Evolutionary conservation across 495 filamentous ascomycete species (phyloP).

Genomic region (Articulospora tetracladia): DNA sequence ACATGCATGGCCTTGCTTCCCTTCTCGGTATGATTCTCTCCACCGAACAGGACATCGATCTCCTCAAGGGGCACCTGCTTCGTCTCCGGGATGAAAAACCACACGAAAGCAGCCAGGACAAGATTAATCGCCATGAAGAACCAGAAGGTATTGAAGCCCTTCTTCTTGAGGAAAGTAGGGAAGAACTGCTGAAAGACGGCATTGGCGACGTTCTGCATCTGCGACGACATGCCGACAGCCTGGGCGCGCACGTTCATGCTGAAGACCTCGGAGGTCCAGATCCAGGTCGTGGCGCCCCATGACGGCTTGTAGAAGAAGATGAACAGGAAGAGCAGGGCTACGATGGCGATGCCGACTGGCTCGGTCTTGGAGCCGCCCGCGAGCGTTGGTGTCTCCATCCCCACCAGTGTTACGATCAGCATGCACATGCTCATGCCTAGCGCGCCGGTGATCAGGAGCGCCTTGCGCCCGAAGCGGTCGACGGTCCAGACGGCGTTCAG

Average conservation of each 20-base stretch:
- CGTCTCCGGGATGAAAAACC: conserved; percentile 70
- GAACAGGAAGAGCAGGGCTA: conserved; percentile 59
- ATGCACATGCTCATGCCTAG: conserved; percentile 47
- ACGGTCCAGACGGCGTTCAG: conserved; percentile 64
- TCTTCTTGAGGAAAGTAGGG: conserved; percentile 51
- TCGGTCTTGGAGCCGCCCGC: conserved; percentile 44
- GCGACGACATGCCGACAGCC: conserved; percentile 60
- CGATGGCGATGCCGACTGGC: conserved; percentile 59
- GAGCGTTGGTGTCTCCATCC: conserved; percentile 43
- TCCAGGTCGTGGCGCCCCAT: conserved; percentile 65
- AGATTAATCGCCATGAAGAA: conserved; percentile 70
- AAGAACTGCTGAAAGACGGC: conserved; percentile 64
- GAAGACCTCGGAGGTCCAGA: conserved; percentile 64
- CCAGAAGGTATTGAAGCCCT: conserved; percentile 19
- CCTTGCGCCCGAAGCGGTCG: conserved; percentile 54
- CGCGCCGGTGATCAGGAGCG: conserved; percentile 48
- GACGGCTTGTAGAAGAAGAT: conserved; percentile 69
- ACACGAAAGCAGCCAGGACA: conserved; percentile 65
- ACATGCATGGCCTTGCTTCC: conserved; percentile 6
- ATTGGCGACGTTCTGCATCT: conserved; percentile 64
- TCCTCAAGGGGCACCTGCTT: conserved; percentile 56
- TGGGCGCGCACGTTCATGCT: conserved; percentile 65
- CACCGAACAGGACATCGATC: conserved; percentile 70
- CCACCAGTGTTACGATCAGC: conserved; percentile 67
- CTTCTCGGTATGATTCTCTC: conserved; percentile 18